Evolutionary conservation across 2,329 filamentous ascomycete genomes (phyloP), one percentile per base, ranked within the genome.

Genomic region (Neocucurbitaria cava): DNA sequence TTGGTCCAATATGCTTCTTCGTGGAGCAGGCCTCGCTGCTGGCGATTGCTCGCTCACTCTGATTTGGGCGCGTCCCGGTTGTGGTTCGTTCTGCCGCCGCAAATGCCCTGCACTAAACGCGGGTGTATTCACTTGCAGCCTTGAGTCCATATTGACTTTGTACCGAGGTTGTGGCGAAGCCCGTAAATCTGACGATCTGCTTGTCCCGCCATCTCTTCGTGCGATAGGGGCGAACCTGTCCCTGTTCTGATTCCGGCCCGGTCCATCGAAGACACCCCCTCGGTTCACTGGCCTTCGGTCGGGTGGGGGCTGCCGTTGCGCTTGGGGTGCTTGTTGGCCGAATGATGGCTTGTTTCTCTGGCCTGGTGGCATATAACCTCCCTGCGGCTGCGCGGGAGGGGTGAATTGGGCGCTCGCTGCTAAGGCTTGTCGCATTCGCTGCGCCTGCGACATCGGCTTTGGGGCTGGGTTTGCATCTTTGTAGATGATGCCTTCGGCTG

Each of bases 101-200:
- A 75, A 41, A 38, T 71, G 57, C 5, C 55, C 57, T 3, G 66
- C 52, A 15, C 63, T 62, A 43, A 73, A 74, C 39, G 61, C 57
- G 28, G 69, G 70, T 28, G 52, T 61, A 20, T 69, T 56, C 26
- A 70, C 49, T 1, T 64, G 64, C 15, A 70, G 71, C 44, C 60
- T 61, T 7, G 69, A 56, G 33, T 69, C 65, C 66, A 72, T 71
- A n/a, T 71, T 72, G 44, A 72, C 65, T n/a, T 56, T 64, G 47
- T 65, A 72, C 23, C 65, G 62, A 26, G 42, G 59, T 38, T 58
- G 58, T 36, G 55, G 57, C 5, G 56, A 36, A 11, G 53, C 38
- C 18, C 56, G 47, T 17, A 50, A 49, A 8, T 56, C 53, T 8
- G 41, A 46, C 13, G 33, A 33, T 26, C 45, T 44, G 8, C 56